A percentile compares a stretch with the other conserved stretches of the same genome.
Conservation (phyloP, 2,329 filamentous ascomycete species). For the Ascochyta viciae-villosae region DNA sequence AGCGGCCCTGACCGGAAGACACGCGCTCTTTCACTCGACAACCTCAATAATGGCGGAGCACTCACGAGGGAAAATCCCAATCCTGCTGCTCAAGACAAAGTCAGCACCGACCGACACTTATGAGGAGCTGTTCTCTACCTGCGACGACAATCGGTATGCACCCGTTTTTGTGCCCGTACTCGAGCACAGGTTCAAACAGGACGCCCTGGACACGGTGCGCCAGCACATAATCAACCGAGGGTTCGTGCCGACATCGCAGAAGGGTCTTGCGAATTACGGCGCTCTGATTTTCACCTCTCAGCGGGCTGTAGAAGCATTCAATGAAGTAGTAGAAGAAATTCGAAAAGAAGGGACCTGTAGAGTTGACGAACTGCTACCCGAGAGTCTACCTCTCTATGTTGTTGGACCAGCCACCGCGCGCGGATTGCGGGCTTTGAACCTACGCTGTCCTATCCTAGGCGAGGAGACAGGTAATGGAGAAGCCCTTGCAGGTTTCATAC, state of each 20-base stretch:
- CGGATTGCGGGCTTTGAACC: slow-evolving; percentile 65
- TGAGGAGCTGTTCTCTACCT: slow-evolving; percentile 67
- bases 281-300: slow-evolving; percentile 88
- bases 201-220: slow-evolving; percentile 63
- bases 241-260: slow-evolving; percentile 38
- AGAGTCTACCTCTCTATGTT: slow-evolving; percentile 72
- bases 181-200: slow-evolving; percentile 70
- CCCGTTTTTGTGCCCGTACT: slow-evolving; percentile 79
- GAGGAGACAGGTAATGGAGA: slow-evolving; percentile 86
- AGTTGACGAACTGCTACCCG: slow-evolving; percentile 49
- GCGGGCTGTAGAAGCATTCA: slow-evolving; percentile 80
- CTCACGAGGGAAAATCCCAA: slow-evolving; percentile 52
- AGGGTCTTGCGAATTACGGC: slow-evolving; percentile 61
- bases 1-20: slow-evolving; percentile 8
- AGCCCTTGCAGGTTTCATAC: slow-evolving; percentile 76
- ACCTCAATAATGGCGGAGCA: slow-evolving; percentile 33
- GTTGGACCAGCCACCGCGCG: slow-evolving; percentile 83
- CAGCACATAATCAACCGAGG: slow-evolving; percentile 57
- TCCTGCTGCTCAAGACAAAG: slow-evolving; percentile 80
- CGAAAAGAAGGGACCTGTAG: slow-evolving; percentile 42
- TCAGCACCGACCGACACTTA: slow-evolving; percentile 76
- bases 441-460: slow-evolving; percentile 70
- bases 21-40: slow-evolving; percentile 11
- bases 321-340: slow-evolving; percentile 65
- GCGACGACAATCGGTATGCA: slow-evolving; percentile 59